These are phyloP conservation scores for Salix dunnii DNA, from an alignment of 345 rosid genomes.

Conservation along the genomic window DNA sequence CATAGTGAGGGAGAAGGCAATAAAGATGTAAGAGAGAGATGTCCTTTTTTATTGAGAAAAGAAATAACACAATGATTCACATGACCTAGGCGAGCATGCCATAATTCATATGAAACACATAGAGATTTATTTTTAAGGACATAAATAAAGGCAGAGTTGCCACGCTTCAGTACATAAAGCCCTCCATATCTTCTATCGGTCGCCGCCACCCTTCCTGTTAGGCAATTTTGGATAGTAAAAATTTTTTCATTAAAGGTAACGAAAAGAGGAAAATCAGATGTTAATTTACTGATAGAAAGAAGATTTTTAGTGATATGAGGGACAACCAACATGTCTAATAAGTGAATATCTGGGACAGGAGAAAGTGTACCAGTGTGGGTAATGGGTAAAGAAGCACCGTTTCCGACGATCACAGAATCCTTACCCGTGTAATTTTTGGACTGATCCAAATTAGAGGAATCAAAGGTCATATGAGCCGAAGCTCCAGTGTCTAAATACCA, in stretches of 20 bases:
- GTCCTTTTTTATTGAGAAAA: background rate
- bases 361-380: background rate
- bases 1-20: background rate
- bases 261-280: background rate
- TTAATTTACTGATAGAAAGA: constrained; percentile 14
- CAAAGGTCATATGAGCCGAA: background rate
- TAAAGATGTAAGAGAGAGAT: constrained; percentile 1
- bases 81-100: constrained; percentile 2
- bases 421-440: constrained; percentile 6
- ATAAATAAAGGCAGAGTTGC: background rate
- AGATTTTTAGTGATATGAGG: constrained; percentile 15
- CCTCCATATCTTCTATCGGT: background rate
- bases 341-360: background rate
- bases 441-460: background rate
- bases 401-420: constrained; percentile 9
- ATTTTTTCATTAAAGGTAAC: background rate
- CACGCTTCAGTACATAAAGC: background rate
- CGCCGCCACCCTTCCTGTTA: background rate
- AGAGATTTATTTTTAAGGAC: constrained; percentile 9
- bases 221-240: background rate
- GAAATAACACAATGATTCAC: background rate
- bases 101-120: constrained; percentile 1
- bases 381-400: constrained; percentile 6
- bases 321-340: constrained; percentile 10
- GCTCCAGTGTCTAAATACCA: background rate